These are phyloP conservation scores for Ustulina deusta DNA, from an alignment of 2,329 filamentous ascomycete species.

Conservation along the genomic window DNA sequence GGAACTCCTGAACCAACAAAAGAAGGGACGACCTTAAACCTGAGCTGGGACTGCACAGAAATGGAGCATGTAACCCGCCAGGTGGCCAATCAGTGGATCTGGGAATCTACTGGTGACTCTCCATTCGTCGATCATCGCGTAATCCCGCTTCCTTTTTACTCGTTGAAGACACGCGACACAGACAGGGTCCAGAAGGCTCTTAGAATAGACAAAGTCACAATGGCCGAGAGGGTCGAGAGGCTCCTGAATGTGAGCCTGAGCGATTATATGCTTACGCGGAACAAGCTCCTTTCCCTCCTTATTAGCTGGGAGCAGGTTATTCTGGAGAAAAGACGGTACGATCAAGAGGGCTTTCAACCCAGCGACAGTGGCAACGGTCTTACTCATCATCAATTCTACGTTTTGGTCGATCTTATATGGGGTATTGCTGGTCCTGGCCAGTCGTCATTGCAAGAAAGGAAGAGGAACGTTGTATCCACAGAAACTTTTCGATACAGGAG, in stretches of 20 bases:
- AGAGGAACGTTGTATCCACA: too few species aligned
- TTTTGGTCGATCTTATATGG: constrained; percentile 1
- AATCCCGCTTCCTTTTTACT: not conserved
- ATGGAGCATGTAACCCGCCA: constrained; percentile 3
- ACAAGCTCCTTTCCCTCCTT: constrained; percentile 36
- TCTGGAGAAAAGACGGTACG: constrained; percentile 54
- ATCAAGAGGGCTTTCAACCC: constrained; percentile 55
- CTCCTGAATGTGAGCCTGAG: not conserved
- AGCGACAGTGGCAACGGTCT: constrained; percentile 2
- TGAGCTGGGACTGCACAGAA: constrained; percentile 4
- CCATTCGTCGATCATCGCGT: constrained; percentile 1
- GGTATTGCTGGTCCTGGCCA: not conserved
- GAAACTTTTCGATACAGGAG: too few species aligned
- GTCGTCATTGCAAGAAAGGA: not conserved
- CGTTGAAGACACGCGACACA: not conserved
- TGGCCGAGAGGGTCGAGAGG: constrained; percentile 3
- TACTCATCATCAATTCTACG: constrained; percentile 6
- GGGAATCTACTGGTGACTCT: constrained; percentile 2
- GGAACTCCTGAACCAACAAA: constrained; percentile 2
- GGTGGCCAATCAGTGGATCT: constrained; percentile 4
- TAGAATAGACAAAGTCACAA: not conserved
- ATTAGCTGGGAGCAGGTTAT: constrained; percentile 52
- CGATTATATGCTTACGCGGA: constrained; percentile 2
- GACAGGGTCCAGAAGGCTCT: too few species aligned
- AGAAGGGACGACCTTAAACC: constrained; percentile 7